Evolutionary conservation across 2,329 filamentous ascomycete species (phyloP), one percentile per base, ranked within the genome.

Genomic region (Esteya vermicola): DNA sequence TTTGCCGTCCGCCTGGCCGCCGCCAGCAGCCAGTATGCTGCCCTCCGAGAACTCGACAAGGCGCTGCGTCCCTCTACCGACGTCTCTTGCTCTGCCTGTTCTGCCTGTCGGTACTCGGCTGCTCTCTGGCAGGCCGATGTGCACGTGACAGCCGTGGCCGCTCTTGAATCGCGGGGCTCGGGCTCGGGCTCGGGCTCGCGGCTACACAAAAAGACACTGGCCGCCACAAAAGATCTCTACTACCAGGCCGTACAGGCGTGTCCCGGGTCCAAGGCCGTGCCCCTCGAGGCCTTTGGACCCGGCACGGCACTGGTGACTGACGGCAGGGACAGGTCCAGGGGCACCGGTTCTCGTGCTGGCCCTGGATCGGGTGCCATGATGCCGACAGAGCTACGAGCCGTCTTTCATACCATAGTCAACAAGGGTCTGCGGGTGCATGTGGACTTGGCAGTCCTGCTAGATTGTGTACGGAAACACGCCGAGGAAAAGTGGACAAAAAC

Each of bases 1-100:
- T 72, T 74, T 51, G 62, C 67, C 19, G 63, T 75, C 36, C 55
- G 59, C n/a, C 61, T 72, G 49, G 71, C 74, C 49, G 52, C 66
- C 14, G 4, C 20, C 34, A 14, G 33, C 54, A 51, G 73, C 55
- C 55, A 5, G 9, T 63, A 73, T 48, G 68, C 70, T 0, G 58
- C 65, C 1, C 61, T 60, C 30, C 60, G 63, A 1, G 69, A 67
- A 0, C 71, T 74, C 40, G 70, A 72, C 49, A 59, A 62, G n/a
- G 67, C 70, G 1, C 50, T 75, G 2, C 51, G 1, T 7, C n/a
- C n/a, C n/a, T 16, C 53, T 1, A 59, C 57, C 5, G 53, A 54
- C 1, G 59, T n/a, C n/a, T n/a, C n/a, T n/a, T n/a, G n/a, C n/a
- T n/a, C n/a, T n/a, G n/a, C 58, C 38, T 57, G 61, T 4, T 47